Conservation (phyloP, 148 eudicot species). For the Vaccinium macrocarpon region DNA sequence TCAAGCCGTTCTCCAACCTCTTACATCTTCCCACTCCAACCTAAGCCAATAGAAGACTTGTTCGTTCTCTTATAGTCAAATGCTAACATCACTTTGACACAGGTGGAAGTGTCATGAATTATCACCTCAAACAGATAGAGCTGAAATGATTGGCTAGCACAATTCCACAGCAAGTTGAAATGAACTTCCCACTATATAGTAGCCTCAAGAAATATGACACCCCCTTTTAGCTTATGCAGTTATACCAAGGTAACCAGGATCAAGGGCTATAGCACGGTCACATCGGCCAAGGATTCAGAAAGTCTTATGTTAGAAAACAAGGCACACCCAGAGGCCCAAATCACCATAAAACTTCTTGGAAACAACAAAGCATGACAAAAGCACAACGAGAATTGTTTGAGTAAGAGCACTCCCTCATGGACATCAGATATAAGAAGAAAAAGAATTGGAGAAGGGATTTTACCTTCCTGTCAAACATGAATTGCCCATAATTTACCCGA, state of each 20-base stretch:
- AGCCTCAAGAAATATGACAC: not conserved
- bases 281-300: not conserved
- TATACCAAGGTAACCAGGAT: not conserved
- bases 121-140: slow-evolving; percentile 2
- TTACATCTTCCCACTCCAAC: not conserved
- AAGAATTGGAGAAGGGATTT: not conserved
- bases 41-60: not conserved
- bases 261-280: not conserved
- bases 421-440: not conserved
- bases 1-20: not conserved
- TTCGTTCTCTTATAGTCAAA: not conserved
- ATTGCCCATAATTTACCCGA: slow-evolving; percentile 80
- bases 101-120: not conserved
- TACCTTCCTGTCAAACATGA: slow-evolving; percentile 86
- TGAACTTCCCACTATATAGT: not conserved
- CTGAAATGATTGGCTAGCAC: not conserved
- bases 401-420: not conserved
- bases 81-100: not conserved
- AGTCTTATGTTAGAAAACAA: not conserved
- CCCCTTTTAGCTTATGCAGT: not conserved
- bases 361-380: not conserved
- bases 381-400: not conserved
- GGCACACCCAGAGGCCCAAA: not conserved
- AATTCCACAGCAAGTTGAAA: slow-evolving; percentile 1
- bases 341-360: slow-evolving; percentile 5